These are phyloP conservation scores for Xylaria sp. DNA, from an alignment of 2,329 filamentous ascomycete species.

Conservation along the genomic window DNA sequence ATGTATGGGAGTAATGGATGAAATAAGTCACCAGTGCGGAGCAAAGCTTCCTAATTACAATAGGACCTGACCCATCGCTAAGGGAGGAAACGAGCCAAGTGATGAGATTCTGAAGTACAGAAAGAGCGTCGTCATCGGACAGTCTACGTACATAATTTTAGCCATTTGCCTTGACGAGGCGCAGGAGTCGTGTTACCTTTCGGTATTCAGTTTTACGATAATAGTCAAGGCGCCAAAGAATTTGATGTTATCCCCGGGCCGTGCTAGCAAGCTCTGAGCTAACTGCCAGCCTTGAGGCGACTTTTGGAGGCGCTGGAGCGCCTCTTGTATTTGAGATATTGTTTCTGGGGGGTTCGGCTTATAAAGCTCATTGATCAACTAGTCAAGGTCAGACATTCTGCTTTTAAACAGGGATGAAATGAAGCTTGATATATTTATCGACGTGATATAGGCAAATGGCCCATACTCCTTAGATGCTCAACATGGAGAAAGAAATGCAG, in stretches of 20 bases:
- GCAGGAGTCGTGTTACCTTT: conserved; percentile 67
- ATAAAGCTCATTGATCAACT: conserved; percentile 66
- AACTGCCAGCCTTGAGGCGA: conserved; percentile 87
- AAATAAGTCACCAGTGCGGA: conserved; percentile 82
- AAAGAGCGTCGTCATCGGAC: conserved; percentile 66
- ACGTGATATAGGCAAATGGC: neutral
- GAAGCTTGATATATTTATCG: neutral
- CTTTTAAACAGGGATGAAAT: neutral
- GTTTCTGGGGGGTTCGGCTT: conserved; percentile 61
- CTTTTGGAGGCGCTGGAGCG: conserved; percentile 81
- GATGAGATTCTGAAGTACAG: conserved; percentile 70
- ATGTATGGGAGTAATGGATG: conserved; percentile 74
- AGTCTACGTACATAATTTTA: conserved; percentile 57
- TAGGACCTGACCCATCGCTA: conserved; percentile 61
- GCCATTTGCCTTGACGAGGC: neutral
- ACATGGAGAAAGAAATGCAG: neutral
- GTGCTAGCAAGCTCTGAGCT: conserved; percentile 78
- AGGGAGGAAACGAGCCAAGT: conserved; percentile 70
- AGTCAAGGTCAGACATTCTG: conserved; percentile 17
- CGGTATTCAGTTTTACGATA: conserved; percentile 93
- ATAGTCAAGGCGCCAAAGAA: conserved; percentile 95
- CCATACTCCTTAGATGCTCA: neutral
- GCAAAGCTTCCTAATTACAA: conserved; percentile 79
- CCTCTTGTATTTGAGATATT: conserved; percentile 71
- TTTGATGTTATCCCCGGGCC: conserved; percentile 77